Percentiles rank a stretch among this genome's conserved stretches.
phyloP scores from a whole-genome alignment of 768 basidiomycete genomes.

The Clathrus columnatus region DNA sequence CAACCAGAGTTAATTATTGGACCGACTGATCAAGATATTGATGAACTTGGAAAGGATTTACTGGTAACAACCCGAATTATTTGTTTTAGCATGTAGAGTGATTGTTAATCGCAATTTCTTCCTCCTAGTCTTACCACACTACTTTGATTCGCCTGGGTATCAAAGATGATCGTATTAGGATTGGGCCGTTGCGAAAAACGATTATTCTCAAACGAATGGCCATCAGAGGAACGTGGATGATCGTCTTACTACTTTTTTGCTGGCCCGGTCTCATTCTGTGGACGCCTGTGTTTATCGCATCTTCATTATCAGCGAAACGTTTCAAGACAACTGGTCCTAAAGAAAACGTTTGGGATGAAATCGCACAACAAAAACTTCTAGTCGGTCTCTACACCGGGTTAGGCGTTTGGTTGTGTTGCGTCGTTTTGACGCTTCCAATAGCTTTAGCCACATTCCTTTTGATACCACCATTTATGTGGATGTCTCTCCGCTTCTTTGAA shows the following conservation, averaged over 20 bases:
- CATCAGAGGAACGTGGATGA: conserved; percentile 56
- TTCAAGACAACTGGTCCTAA: conserved; percentile 77
- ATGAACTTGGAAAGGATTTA: conserved; percentile 37
- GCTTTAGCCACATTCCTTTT: conserved; percentile 46
- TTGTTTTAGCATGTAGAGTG: not conserved
- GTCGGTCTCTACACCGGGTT: conserved; percentile 73
- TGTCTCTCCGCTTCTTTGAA: conserved; percentile 81
- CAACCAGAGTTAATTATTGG: not conserved
- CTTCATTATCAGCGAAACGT: conserved; percentile 59
- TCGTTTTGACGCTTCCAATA: conserved; percentile 55
- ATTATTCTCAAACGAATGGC: conserved; percentile 55
- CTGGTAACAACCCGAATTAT: conserved; percentile 35
- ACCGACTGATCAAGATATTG: conserved; percentile 19
- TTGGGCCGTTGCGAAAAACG: conserved; percentile 40
- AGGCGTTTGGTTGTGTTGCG: conserved; percentile 49
- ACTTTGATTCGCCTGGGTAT: conserved; percentile 56
- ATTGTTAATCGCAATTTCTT: not conserved
- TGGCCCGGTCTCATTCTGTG: conserved; percentile 75
- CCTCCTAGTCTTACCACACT: conserved; percentile 61
- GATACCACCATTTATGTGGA: conserved; percentile 80
- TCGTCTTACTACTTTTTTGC: conserved; percentile 54
- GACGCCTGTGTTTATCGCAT: conserved; percentile 68
- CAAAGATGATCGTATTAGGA: conserved; percentile 80
- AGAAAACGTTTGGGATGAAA: conserved; percentile 84
- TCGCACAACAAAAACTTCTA: conserved; percentile 81